These are phyloP conservation scores for Pleurotus tuoliensis DNA, from an alignment of 768 basidiomycete genomes.

Conservation along the genomic window DNA sequence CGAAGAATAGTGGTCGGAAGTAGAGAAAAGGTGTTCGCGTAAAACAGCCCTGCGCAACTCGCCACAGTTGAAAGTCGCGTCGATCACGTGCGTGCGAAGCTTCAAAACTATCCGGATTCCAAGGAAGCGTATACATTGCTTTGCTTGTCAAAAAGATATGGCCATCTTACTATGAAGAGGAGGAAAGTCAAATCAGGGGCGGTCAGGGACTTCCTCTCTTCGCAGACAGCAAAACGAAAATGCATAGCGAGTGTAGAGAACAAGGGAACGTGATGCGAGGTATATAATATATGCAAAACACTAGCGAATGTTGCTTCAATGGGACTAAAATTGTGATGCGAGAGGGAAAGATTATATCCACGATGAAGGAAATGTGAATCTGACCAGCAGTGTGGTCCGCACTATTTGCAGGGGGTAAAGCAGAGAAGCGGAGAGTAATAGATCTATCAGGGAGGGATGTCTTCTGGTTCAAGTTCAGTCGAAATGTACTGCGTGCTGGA, in stretches of 20 bases:
- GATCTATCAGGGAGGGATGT: not conserved
- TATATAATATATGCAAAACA: not conserved
- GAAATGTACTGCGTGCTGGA: slow-evolving; percentile 24
- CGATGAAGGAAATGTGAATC: not conserved
- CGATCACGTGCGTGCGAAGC: no score
- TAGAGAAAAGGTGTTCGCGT: not conserved
- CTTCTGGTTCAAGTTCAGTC: not conserved
- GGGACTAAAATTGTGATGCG: not conserved
- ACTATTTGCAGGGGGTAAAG: not conserved
- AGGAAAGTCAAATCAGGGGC: no score
- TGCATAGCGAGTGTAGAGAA: not conserved
- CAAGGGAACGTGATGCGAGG: not conserved
- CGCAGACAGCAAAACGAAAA: not conserved
- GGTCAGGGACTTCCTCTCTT: no score
- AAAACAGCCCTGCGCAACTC: no score
- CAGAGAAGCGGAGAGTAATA: not conserved
- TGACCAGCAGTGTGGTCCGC: not conserved
- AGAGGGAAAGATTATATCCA: not conserved
- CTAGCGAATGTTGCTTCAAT: not conserved
- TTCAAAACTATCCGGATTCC: no score
- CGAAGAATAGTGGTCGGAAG: not conserved
- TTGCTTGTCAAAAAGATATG: no score
- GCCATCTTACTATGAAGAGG: no score
- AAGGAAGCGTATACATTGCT: no score
- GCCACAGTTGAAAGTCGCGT: no score